Percentiles rank a stretch among this genome's conserved stretches.
Conservation (phyloP, 257 asterid genomes). For the Hygrophila difformis region DNA sequence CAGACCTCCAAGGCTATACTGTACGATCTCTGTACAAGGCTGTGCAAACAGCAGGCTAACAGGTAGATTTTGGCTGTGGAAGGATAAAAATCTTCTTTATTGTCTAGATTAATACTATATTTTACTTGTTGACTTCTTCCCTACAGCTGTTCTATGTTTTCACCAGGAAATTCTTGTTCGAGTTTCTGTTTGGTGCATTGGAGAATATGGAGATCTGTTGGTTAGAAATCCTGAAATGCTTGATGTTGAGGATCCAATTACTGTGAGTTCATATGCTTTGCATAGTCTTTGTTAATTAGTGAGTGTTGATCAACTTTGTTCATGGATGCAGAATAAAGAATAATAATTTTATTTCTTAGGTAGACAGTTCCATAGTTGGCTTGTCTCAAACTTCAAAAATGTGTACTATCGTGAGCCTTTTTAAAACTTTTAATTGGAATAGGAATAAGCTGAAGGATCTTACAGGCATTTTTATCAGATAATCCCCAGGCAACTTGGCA, state of each 20-base stretch:
- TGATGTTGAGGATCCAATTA: slow-evolving; percentile 65
- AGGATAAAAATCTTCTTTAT: slow-evolving; percentile 6
- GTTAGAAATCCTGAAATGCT: slow-evolving; percentile 63
- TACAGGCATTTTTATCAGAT: no score
- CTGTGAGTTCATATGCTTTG: slow-evolving; percentile 49
- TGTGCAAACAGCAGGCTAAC: slow-evolving; percentile 60
- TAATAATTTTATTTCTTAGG: no score
- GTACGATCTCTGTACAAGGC: slow-evolving; percentile 80
- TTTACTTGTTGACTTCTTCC: slow-evolving; percentile 12
- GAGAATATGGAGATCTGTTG: slow-evolving; percentile 96
- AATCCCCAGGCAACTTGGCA: no score
- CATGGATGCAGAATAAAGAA: no score
- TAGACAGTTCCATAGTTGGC: no score
- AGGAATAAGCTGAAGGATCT: no score
- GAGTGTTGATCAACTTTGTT: no score
- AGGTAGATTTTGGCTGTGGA: slow-evolving; percentile 36
- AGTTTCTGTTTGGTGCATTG: slow-evolving; percentile 98
- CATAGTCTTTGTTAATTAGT: background rate
- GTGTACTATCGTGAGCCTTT: no score
- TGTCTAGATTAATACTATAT: background rate
- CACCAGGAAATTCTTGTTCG: slow-evolving; percentile 81
- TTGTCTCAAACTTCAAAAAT: no score
- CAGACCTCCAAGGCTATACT: slow-evolving; percentile 83
- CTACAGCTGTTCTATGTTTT: slow-evolving; percentile 15
- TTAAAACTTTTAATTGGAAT: no score